phyloP scores from a whole-genome alignment of 495 filamentous ascomycete species.

The Evernia prunastri region DNA sequence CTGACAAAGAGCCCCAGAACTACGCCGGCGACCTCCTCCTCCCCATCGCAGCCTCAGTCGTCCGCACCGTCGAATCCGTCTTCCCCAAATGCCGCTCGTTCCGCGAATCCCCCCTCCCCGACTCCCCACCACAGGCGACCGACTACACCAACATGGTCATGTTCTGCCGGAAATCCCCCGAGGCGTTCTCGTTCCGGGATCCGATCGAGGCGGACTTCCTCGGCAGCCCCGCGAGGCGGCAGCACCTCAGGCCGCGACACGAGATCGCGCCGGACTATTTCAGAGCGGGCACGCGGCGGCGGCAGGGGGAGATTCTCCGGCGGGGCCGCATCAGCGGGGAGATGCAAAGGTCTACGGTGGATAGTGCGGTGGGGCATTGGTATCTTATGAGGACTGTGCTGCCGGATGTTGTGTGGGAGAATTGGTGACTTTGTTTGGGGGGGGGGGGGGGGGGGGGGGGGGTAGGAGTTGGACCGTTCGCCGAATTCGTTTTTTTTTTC shows the following conservation, averaged over 20 bases:
- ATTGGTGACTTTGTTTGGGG: conserved; percentile 77
- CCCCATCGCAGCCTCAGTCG: conserved; percentile 60
- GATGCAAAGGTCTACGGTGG: conserved; percentile 62
- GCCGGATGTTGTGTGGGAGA: conserved; percentile 75
- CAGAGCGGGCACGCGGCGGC: conserved; percentile 40
- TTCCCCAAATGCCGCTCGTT: conserved; percentile 80
- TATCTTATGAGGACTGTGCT: conserved; percentile 80
- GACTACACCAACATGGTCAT: conserved; percentile 92
- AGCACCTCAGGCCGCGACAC: conserved; percentile 64
- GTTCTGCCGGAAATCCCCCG: conserved; percentile 45
- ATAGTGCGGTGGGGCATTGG: conserved; percentile 81
- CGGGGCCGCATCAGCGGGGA: conserved; percentile 48
- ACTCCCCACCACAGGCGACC: neutral
- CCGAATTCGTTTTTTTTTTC: no score
- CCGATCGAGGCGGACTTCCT: conserved; percentile 62
- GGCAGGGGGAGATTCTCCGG: conserved; percentile 42
- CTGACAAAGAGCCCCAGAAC: conserved; percentile 55
- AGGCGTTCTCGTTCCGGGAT: conserved; percentile 57
- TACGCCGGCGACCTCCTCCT: conserved; percentile 88
- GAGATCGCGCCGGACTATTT: conserved; percentile 52
- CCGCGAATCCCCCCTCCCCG: conserved; percentile 51
- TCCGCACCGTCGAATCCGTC: conserved; percentile 62
- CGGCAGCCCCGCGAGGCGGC: conserved; percentile 58
- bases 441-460: no score
- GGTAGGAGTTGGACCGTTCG: no score